Percentiles rank a stretch among this genome's conserved stretches.
Conservation (phyloP, 1,284 basidiomycete species). For the Pterulicium gracile region DNA sequence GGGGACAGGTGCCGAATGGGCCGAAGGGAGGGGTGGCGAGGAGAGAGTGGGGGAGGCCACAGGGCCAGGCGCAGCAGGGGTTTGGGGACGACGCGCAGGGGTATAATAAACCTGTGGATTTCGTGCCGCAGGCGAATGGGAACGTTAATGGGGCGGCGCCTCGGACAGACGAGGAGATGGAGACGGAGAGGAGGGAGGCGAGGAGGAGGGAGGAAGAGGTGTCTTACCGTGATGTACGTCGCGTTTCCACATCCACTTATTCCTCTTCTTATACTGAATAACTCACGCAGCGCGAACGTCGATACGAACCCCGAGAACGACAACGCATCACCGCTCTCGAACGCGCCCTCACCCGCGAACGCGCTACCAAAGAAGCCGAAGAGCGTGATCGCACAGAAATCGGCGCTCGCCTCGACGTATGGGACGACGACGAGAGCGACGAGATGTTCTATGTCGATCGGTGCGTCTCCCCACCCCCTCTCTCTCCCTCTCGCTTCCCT, state of each 20-base stretch:
- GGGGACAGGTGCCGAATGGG: conserved; percentile 45
- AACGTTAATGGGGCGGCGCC: conserved; percentile 23
- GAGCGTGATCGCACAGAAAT: conserved; percentile 65
- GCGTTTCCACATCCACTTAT: conserved; percentile 4
- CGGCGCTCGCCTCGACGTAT: conserved; percentile 61
- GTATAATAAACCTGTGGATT: conserved; percentile 68
- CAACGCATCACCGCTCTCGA: conserved; percentile 65
- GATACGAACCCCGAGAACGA: conserved; percentile 74
- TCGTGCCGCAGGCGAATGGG: conserved; percentile 61
- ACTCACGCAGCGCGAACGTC: conserved; percentile 55
- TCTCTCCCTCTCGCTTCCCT: not conserved
- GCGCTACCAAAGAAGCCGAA: conserved; percentile 63
- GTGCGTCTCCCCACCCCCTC: conserved; percentile 23
- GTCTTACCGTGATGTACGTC: conserved; percentile 75
- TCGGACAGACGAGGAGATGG: conserved; percentile 81
- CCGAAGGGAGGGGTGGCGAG: conserved; percentile 69
- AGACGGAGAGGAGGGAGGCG: conserved; percentile 65
- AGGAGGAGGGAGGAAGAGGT: conserved; percentile 68
- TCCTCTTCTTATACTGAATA: not conserved
- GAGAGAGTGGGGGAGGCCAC: conserved; percentile 63
- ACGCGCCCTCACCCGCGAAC: conserved; percentile 62
- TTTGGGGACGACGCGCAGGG: conserved; percentile 61
- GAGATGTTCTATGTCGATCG: conserved; percentile 82
- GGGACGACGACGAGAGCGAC: conserved; percentile 88
- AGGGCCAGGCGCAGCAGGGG: conserved; percentile 31